A percentile compares a stretch with the other conserved stretches of the same genome.
Evolutionary conservation across 2,329 filamentous ascomycete species (phyloP).

Genomic region (Cryoendolithus antarcticus): DNA sequence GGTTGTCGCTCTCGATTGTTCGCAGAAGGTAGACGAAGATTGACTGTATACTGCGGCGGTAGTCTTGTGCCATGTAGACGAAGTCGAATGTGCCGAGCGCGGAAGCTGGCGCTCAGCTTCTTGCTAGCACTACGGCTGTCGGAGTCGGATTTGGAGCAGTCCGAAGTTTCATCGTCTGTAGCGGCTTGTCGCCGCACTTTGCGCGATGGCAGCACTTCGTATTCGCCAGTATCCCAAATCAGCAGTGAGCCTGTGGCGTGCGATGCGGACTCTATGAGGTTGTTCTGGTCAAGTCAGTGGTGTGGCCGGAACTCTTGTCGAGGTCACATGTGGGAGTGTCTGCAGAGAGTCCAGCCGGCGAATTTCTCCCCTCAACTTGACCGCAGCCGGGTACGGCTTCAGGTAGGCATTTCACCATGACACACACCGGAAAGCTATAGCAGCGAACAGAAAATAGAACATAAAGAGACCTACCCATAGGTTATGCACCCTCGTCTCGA

Average conservation of each 20-base stretch:
- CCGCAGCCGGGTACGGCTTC: neutral
- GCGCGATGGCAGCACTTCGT: constrained; percentile 23
- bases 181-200: constrained; percentile 12
- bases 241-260: constrained; percentile 31
- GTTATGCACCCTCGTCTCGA: constrained; percentile 34
- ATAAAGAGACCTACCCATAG: constrained; percentile 23
- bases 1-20: constrained; percentile 21
- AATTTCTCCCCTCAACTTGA: neutral
- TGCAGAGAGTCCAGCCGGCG: neutral
- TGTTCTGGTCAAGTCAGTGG: constrained; percentile 21
- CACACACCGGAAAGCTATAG: too few species aligned
- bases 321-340: neutral
- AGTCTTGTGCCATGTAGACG: constrained; percentile 30
- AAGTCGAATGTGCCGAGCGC: constrained; percentile 27
- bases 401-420: too few species aligned
- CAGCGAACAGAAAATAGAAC: too few species aligned
- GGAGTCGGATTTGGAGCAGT: constrained; percentile 9
- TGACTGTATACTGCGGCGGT: constrained; percentile 28
- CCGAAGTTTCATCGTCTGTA: constrained; percentile 24
- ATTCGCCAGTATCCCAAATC: constrained; percentile 36
- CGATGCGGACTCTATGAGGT: constrained; percentile 32
- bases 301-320: constrained; percentile 1
- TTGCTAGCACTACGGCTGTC: constrained; percentile 15
- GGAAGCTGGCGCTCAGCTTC: constrained; percentile 27
- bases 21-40: constrained; percentile 25